A percentile compares a stretch with the other conserved stretches of the same genome.
Conservation (phyloP, 139 green algal genomes). For the Picochlorum sp. region DNA sequence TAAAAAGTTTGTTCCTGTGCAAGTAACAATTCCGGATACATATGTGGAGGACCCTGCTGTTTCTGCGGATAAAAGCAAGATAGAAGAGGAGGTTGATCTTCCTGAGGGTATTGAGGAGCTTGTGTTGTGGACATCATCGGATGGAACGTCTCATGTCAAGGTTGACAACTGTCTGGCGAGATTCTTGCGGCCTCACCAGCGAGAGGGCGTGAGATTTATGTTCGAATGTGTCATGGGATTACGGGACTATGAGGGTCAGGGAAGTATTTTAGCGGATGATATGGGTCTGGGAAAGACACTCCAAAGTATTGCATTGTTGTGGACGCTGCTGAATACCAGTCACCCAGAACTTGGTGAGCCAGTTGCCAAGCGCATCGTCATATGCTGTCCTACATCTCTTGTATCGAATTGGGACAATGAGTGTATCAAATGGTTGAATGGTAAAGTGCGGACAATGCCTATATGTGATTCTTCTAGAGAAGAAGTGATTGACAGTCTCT, state of each 20-base stretch:
- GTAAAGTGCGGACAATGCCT: conserved; percentile 62
- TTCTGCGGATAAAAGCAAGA: neutral
- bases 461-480: conserved; percentile 80
- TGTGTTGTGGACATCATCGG: conserved; percentile 59
- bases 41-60: neutral
- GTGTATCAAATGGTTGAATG: conserved; percentile 89
- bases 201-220: conserved; percentile 97
- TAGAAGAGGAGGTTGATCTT: conserved; percentile 24
- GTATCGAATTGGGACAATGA: conserved; percentile 97
- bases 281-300: conserved; percentile 89
- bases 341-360: conserved; percentile 55
- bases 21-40: conserved; percentile 10
- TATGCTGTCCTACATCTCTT: conserved; percentile 95
- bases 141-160: conserved; percentile 25
- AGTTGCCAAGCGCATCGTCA: conserved; percentile 74
- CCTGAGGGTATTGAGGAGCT: conserved; percentile 58
- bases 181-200: conserved; percentile 86
- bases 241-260: conserved; percentile 32
- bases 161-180: conserved; percentile 82
- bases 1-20: conserved; percentile 34
- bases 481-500: conserved; percentile 75
- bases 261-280: conserved; percentile 95
- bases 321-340: conserved; percentile 76
- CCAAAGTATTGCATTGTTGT: conserved; percentile 88
- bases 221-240: conserved; percentile 95